These are phyloP conservation scores for Aquilaria sinensis DNA, from an alignment of 345 rosid species.

Conservation along the genomic window DNA sequence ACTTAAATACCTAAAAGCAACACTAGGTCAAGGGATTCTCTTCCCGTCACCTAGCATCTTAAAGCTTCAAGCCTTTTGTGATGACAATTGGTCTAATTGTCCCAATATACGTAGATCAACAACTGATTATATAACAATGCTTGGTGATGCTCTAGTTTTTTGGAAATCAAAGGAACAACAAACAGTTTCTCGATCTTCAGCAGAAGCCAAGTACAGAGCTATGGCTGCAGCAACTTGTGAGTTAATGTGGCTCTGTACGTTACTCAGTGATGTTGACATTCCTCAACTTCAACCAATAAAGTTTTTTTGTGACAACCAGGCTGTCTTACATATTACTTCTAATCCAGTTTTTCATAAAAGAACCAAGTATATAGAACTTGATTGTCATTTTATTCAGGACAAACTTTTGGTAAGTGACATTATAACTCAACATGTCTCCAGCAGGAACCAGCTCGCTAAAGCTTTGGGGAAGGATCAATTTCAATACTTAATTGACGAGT, in stretches of 20 bases:
- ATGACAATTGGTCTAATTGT: not conserved
- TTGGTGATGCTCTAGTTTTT: not conserved
- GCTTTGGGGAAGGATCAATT: not conserved
- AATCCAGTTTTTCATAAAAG: too few relatives aligned
- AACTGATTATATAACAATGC: not conserved
- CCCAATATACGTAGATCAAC: not conserved
- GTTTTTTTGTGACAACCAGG: not conserved
- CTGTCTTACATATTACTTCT: too few relatives aligned
- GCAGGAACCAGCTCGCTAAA: not conserved
- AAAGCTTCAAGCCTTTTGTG: not conserved
- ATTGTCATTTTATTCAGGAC: too few relatives aligned
- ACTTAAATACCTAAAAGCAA: not conserved
- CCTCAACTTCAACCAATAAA: not conserved
- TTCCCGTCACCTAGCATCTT: not conserved
- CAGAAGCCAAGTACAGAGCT: not conserved
- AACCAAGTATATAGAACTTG: too few relatives aligned
- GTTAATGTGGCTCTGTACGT: not conserved
- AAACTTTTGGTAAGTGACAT: not conserved
- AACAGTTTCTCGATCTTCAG: not conserved
- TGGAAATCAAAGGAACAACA: not conserved
- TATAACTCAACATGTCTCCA: not conserved
- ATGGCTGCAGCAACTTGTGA: not conserved
- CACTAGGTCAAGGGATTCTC: not conserved
- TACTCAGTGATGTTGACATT: not conserved
- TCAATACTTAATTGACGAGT: not conserved